phyloP scores from a whole-genome alignment of 352 stramenopile genomes.

The Phytophthora sansomeana region DNA sequence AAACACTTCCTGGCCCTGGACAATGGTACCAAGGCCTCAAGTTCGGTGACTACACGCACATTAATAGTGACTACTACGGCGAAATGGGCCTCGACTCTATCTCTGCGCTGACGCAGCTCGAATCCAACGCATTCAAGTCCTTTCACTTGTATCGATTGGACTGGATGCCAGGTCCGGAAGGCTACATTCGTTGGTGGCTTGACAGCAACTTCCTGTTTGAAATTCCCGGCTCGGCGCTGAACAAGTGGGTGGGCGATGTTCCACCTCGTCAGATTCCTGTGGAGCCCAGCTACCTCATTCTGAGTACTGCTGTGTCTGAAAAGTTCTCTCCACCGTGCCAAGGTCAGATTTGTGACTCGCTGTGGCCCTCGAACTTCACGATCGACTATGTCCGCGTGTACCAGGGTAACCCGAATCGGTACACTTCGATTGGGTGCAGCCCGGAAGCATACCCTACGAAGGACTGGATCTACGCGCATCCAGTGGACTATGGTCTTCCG shows the following conservation, averaged over 20 bases:
- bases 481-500: slow-evolving; percentile 81
- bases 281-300: slow-evolving; percentile 97
- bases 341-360: slow-evolving; percentile 93
- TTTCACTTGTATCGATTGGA: slow-evolving; percentile 96
- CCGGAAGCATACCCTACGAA: slow-evolving; percentile 90
- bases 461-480: slow-evolving; percentile 93
- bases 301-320: slow-evolving; percentile 97
- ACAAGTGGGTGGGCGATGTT: slow-evolving; percentile 67
- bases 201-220: slow-evolving; percentile 95
- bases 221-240: slow-evolving; percentile 90
- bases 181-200: slow-evolving; percentile 95
- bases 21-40: slow-evolving; percentile 93
- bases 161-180: slow-evolving; percentile 92
- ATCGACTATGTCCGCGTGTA: slow-evolving; percentile 97
- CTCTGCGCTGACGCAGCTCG: slow-evolving; percentile 93
- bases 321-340: slow-evolving; percentile 94
- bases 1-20: slow-evolving; percentile 60
- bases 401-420: slow-evolving; percentile 90
- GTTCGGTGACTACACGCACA: slow-evolving; percentile 85
- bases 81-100: slow-evolving; percentile 95
- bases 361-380: slow-evolving; percentile 93
- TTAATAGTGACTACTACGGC: slow-evolving; percentile 97
- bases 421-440: slow-evolving; percentile 94
- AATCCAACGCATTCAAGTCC: slow-evolving; percentile 90
- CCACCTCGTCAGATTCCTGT: slow-evolving; percentile 91